Base-by-base conservation (phyloP, 768 basidiomycete genomes). In the Panellus pusillus region DNA sequence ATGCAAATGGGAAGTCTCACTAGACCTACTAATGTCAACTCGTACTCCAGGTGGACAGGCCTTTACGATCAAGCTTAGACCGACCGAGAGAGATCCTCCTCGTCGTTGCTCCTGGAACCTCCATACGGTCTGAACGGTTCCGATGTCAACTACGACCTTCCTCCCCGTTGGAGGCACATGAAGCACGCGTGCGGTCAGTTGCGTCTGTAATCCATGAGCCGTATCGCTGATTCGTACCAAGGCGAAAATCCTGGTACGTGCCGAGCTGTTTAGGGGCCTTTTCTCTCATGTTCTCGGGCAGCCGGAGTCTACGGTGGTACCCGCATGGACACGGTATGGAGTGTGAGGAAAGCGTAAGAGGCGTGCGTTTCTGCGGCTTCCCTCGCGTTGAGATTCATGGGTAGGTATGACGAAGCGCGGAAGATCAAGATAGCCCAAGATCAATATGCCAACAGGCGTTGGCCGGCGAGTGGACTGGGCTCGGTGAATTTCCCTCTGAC, bases 31-130 rank as follows among this genome's bases (percentile, higher is more conserved):
- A 44, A 27, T 42, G 13, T n/a, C 20, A 27, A 36, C 53, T 61
- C n/a, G n/a, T n/a, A n/a, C n/a, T n/a, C 13, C 57, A 78, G 89
- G 88, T 45, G 91, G 91, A 9, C 91, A 93, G 65, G 91, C 89
- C 0, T 94, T 92, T 64, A 79, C 84, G 44, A 82, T 94, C 63
- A 94, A 94, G 68, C 70, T 89, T 15, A 79, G 93, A 36, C 80
- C 81, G 52, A 93, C 91, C 0, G 59, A 74, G 89, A 90, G 58
- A 79, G 84, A 29, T 85, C 88, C 0, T 79, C 89, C 4, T 79
- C 82, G 13, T 82, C 87, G 4, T 86, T 90, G 83, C 70, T 91
- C 7, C 72, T 95, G 20, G 93, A 95, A 57, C 85, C 90, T 27
- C 91, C 92, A 11, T 69, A 69, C 54, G 58, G 67, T 43, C 48